A percentile compares a stretch with the other conserved stretches of the same genome.
Conservation (phyloP, 1,139 yeast genomes). For the Blastobotrys indianensis region DNA sequence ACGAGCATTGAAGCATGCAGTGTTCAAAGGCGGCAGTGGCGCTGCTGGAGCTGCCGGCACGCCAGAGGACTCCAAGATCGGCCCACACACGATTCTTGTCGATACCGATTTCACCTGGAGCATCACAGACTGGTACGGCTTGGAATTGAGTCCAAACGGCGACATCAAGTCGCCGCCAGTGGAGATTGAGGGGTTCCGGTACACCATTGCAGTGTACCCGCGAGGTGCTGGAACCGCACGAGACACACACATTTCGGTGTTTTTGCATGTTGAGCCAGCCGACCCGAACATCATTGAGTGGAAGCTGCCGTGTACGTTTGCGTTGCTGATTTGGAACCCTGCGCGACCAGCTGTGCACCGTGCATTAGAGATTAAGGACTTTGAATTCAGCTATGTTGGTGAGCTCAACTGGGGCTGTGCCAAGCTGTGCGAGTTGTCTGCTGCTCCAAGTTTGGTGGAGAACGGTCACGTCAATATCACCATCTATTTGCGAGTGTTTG, state of each 20-base stretch:
- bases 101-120: constrained; percentile 13
- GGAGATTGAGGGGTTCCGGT: constrained; percentile 6
- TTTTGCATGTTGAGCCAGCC: constrained; percentile 9
- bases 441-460: constrained; percentile 1
- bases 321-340: constrained; percentile 10
- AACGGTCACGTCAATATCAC: constrained; percentile 5
- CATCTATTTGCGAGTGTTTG: constrained; percentile 9
- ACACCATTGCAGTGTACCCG: constrained; percentile 12
- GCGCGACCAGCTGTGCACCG: constrained; percentile 7
- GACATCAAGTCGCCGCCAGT: constrained; percentile 12
- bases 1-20: constrained; percentile 7
- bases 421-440: constrained; percentile 8
- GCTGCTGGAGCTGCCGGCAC: background rate
- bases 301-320: constrained; percentile 11
- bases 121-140: constrained; percentile 10
- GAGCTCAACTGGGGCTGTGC: constrained; percentile 12
- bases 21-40: background rate
- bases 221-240: constrained; percentile 11
- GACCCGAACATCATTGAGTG: constrained; percentile 5
- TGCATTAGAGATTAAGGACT: constrained; percentile 9
- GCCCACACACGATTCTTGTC: constrained; percentile 1
- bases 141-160: constrained; percentile 8
- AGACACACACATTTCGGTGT: constrained; percentile 7
- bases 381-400: constrained; percentile 9
- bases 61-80: background rate